phyloP scores from a whole-genome alignment of 2,329 filamentous ascomycete genomes.

The Boeremia lycopersici region DNA sequence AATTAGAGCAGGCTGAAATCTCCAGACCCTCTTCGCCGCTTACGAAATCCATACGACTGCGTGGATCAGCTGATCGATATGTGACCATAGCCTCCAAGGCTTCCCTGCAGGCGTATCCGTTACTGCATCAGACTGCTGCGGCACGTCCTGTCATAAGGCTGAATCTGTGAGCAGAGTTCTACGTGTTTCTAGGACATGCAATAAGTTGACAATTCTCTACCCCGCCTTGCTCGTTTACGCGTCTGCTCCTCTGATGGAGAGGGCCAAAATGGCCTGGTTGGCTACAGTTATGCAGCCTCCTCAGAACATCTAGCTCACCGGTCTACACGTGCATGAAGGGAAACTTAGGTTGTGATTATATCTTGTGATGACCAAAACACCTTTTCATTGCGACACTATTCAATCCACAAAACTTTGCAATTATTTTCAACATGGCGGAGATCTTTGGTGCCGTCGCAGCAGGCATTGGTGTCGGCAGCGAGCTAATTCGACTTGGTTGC shows the following conservation, averaged over 20 bases:
- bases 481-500: neutral
- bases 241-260: neutral
- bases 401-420: too few species aligned
- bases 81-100: neutral
- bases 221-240: constrained; percentile 1
- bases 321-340: neutral
- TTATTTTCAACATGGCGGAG: too few species aligned
- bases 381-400: neutral
- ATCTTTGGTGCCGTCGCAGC: too few species aligned
- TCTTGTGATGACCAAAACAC: neutral
- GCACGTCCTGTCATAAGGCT: neutral
- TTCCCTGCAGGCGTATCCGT: neutral
- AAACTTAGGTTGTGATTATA: too few species aligned
- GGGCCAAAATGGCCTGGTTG: neutral
- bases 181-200: neutral
- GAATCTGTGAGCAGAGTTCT: neutral
- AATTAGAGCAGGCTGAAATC: neutral
- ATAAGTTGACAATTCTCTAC: neutral
- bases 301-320: neutral
- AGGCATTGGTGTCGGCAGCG: too few species aligned
- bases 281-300: neutral
- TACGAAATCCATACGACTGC: too few species aligned
- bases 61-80: too few species aligned
- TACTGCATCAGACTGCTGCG: neutral
- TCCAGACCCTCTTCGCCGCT: too few species aligned